These are phyloP conservation scores for Alternaria ventricosa DNA, from an alignment of 2,329 filamentous ascomycete species.

Conservation along the genomic window DNA sequence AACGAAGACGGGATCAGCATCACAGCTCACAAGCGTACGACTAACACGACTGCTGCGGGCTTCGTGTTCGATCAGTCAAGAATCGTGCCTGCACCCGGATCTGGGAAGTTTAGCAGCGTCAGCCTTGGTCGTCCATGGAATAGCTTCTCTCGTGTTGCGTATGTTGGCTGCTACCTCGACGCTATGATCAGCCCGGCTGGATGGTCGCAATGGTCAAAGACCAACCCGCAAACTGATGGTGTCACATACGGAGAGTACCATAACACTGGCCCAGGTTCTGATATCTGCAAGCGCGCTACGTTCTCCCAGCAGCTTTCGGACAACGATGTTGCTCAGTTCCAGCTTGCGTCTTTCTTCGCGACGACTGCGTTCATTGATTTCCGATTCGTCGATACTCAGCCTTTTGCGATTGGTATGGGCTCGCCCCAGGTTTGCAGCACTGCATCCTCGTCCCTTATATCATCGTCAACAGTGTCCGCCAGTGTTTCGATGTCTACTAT, in stretches of 20 bases:
- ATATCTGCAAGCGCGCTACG: slow-evolving; percentile 37
- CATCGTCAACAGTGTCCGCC: background rate
- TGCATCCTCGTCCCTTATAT: slow-evolving; percentile 23
- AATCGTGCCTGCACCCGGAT: slow-evolving; percentile 36
- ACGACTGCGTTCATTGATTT: slow-evolving; percentile 54
- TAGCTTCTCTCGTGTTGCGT: slow-evolving; percentile 25
- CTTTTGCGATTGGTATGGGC: slow-evolving; percentile 45
- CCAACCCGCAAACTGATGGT: slow-evolving; percentile 23
- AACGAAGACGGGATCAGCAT: slow-evolving; percentile 47
- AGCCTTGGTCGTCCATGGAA: slow-evolving; percentile 36
- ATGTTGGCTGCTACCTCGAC: slow-evolving; percentile 25
- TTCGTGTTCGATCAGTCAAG: slow-evolving; percentile 50
- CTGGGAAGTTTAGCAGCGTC: slow-evolving; percentile 38
- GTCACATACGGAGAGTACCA: slow-evolving; percentile 42
- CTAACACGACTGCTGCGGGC: slow-evolving; percentile 46
- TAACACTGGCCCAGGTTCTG: slow-evolving; percentile 47
- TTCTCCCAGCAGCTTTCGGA: slow-evolving; percentile 50
- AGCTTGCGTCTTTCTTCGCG: slow-evolving; percentile 51
- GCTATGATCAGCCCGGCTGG: slow-evolving; percentile 26
- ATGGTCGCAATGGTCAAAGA: slow-evolving; percentile 30
- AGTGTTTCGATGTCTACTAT: background rate
- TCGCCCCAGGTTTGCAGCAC: slow-evolving; percentile 34
- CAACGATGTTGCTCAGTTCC: slow-evolving; percentile 46
- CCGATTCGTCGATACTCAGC: slow-evolving; percentile 46
- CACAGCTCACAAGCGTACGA: slow-evolving; percentile 50